Conservation (phyloP, 2,329 filamentous ascomycete species). For the Exophiala sp. region DNA sequence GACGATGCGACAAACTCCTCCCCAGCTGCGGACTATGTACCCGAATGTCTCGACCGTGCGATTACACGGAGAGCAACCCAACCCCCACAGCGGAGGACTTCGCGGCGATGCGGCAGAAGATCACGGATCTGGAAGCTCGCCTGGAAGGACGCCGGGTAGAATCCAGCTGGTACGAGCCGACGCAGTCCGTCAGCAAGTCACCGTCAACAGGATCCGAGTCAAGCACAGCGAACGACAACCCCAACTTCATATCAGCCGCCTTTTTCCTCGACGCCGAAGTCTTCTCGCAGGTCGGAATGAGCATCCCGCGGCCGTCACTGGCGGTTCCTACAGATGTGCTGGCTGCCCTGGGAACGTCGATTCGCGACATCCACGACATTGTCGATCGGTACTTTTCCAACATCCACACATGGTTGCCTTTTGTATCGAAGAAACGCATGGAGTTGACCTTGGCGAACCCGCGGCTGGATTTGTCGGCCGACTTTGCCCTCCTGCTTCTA, state of each 20-base stretch:
- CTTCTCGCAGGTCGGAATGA: conserved; percentile 17
- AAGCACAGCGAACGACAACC: conserved; percentile 1
- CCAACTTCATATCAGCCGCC: conserved; percentile 20
- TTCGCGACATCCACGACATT: conserved; percentile 24
- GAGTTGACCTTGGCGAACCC: conserved; percentile 24
- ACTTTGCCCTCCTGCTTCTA: conserved; percentile 31
- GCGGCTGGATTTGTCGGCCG: conserved; percentile 24
- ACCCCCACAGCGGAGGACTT: conserved; percentile 24
- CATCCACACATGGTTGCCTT: conserved; percentile 30
- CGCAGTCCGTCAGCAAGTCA: conserved; percentile 14
- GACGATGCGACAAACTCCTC: conserved; percentile 48
- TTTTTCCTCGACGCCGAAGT: conserved; percentile 28
- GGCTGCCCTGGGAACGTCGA: conserved; percentile 22
- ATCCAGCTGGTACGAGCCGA: conserved; percentile 17
- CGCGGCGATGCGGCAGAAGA: conserved; percentile 21
- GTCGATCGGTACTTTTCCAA: conserved; percentile 27
- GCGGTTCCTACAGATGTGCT: conserved; percentile 21
- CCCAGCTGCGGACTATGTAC: conserved; percentile 46
- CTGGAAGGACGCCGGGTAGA: conserved; percentile 18
- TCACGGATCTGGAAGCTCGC: conserved; percentile 24
- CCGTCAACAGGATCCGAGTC: conserved; percentile 6
- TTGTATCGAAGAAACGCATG: conserved; percentile 27
- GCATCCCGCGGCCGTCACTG: conserved; percentile 14
- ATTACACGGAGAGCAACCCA: conserved; percentile 24
- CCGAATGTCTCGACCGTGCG: conserved; percentile 30